These are phyloP conservation scores for Brassica nigra DNA, from an alignment of 345 rosid species.

Conservation along the genomic window DNA sequence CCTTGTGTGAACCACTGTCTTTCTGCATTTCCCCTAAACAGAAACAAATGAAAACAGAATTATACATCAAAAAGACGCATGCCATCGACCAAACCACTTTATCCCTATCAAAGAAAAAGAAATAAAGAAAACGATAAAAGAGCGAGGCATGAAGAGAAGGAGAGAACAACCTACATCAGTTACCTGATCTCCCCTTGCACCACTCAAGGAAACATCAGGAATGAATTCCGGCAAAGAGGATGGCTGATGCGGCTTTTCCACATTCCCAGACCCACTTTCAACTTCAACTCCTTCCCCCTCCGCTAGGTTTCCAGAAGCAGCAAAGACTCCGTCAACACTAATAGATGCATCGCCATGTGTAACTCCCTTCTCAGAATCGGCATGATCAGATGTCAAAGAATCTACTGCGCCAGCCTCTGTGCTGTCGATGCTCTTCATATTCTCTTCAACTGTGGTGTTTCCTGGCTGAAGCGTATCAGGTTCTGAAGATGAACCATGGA, in stretches of 20 bases:
- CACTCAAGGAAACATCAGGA: slow-evolving; percentile 50
- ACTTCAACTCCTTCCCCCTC: slow-evolving; percentile 38
- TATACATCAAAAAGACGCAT: slow-evolving; percentile 47
- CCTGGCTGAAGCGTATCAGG: slow-evolving; percentile 32
- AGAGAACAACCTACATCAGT: slow-evolving; percentile 79
- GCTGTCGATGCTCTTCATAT: slow-evolving; percentile 27
- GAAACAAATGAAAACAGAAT: slow-evolving; percentile 75
- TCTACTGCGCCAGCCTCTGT: background rate
- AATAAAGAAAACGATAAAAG: slow-evolving; percentile 12
- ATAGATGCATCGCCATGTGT: slow-evolving; percentile 33
- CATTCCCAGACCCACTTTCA: slow-evolving; percentile 34
- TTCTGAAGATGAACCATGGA: slow-evolving; percentile 40
- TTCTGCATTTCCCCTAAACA: slow-evolving; percentile 97
- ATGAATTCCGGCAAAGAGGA: slow-evolving; percentile 42
- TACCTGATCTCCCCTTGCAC: slow-evolving; percentile 69
- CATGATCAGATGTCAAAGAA: slow-evolving; percentile 29
- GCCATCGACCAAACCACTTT: slow-evolving; percentile 23
- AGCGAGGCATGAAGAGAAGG: slow-evolving; percentile 41
- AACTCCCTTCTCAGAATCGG: slow-evolving; percentile 44
- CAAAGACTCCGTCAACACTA: slow-evolving; percentile 20
- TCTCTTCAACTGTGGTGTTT: slow-evolving; percentile 32
- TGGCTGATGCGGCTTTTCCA: slow-evolving; percentile 43
- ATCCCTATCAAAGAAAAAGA: slow-evolving; percentile 18
- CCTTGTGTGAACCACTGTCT: slow-evolving; percentile 54
- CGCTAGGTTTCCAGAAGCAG: slow-evolving; percentile 25